Conservation (phyloP, 2,329 filamentous ascomycete species). For the Shiraia sp. region DNA sequence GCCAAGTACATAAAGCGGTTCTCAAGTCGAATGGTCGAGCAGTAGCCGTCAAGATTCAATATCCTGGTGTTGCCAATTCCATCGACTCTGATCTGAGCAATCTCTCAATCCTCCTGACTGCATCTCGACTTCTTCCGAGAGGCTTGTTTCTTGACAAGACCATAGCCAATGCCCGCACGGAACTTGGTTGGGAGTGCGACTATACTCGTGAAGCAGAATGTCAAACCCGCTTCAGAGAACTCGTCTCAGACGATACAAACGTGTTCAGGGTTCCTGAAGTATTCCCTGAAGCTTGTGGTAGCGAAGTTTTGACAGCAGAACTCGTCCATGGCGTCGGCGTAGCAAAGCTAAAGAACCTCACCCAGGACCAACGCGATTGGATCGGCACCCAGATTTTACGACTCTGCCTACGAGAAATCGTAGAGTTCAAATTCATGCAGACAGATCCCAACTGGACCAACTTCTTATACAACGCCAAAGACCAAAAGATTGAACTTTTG, state of each 20-base stretch:
- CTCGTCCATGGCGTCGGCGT: constrained; percentile 86
- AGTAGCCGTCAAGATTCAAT: constrained; percentile 96
- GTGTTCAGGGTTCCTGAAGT: constrained; percentile 81
- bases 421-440: constrained; percentile 97
- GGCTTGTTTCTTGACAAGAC: constrained; percentile 96
- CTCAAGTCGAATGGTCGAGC: constrained; percentile 73
- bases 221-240: constrained; percentile 72
- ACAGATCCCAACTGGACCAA: constrained; percentile 99
- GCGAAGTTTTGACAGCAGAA: constrained; percentile 89
- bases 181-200: constrained; percentile 97
- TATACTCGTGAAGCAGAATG: constrained; percentile 87
- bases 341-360: constrained; percentile 75
- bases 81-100: constrained; percentile 98
- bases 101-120: constrained; percentile 84
- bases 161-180: constrained; percentile 89
- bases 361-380: constrained; percentile 87
- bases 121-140: constrained; percentile 85
- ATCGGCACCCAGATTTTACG: constrained; percentile 93
- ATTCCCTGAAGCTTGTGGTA: constrained; percentile 77
- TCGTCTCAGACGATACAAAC: constrained; percentile 74
- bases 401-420: constrained; percentile 89
- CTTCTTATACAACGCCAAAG: constrained; percentile 82
- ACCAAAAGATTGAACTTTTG: constrained; percentile 79
- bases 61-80: constrained; percentile 91
- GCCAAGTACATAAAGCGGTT: constrained; percentile 87